Evolutionary conservation across 805 yeast genomes (phyloP), one percentile per base, ranked within the genome.

Genomic region (Wickerhamiella qilinensis): DNA sequence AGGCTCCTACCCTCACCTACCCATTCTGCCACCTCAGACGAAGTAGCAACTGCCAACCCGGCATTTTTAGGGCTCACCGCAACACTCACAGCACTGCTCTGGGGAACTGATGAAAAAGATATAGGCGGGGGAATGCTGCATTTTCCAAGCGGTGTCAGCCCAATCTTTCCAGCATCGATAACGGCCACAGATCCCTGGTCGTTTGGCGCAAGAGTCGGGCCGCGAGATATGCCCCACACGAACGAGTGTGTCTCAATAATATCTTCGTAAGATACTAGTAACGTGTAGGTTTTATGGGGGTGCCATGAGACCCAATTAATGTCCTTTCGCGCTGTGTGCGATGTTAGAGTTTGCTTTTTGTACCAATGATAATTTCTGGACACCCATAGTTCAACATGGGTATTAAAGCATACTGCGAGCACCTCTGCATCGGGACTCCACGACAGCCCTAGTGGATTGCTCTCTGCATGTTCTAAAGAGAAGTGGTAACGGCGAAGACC

Each of bases 101-200:
- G 64, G 8, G 67, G 71, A 37, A 83, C 57, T 36, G 75, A 81
- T 41, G 93, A 68, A 52, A 68, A 77, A 19, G 82, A 69, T 53
- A 83, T 73, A 32, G 99, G 99, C 1, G 99, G 99, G 3, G 99
- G 99, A 9, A 84, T 88, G 53, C 77, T 84, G 2, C 94, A 94
- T 22, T 76, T 54, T 1, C 79, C 68, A 28, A 91, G 64, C 0
- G 97, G 96, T 0, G 98, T 88, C 18, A 85, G 59, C 46, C 74
- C 71, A 12, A 77, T 70, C 11, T 68, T 65, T 1, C 56, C 49
- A 2, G 95, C 95, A 60, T 91, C 97, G 27, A 78, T 64, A 0
- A 88, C 95, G 17, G 80, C 60, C 8, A 75, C 71, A 66, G 80
- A 73, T 35, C 98, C 97, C 20, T 69, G 52, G 54, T 84, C 95